Conservation (phyloP, 2,329 filamentous ascomycete species). For the Monilinia polystroma region DNA sequence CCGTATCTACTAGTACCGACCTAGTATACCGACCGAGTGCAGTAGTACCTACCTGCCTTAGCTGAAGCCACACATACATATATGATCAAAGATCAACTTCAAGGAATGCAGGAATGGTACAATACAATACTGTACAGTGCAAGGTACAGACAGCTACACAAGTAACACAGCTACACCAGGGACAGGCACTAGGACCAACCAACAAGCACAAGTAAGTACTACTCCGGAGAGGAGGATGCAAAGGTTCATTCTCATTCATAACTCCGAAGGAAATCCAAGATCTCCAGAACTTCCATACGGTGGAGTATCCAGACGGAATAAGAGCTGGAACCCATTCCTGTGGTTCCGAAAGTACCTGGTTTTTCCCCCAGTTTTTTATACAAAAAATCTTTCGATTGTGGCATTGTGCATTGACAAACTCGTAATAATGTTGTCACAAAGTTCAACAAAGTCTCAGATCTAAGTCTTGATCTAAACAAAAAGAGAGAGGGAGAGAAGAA, state of each 20-base stretch:
- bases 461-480: not conserved
- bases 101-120: too few relatives aligned
- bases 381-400: slow-evolving; percentile 7
- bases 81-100: too few relatives aligned
- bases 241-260: not conserved
- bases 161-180: too few relatives aligned
- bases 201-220: too few relatives aligned
- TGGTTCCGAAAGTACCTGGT: slow-evolving; percentile 2
- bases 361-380: not conserved
- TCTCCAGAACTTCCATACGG: not conserved
- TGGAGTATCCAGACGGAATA: not conserved
- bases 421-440: not conserved
- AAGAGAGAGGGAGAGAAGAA: not conserved
- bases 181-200: too few relatives aligned
- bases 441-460: slow-evolving; percentile 12
- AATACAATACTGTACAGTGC: too few relatives aligned
- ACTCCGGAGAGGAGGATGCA: too few relatives aligned
- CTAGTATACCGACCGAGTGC: too few relatives aligned
- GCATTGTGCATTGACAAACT: not conserved
- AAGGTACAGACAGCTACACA: too few relatives aligned
- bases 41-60: too few relatives aligned
- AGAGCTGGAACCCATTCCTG: slow-evolving; percentile 4
- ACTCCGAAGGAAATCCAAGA: not conserved
- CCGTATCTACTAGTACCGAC: too few relatives aligned
- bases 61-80: too few relatives aligned